Conservation (phyloP, 2,329 filamentous ascomycete genomes). For the Cladophialophora yegresii region DNA sequence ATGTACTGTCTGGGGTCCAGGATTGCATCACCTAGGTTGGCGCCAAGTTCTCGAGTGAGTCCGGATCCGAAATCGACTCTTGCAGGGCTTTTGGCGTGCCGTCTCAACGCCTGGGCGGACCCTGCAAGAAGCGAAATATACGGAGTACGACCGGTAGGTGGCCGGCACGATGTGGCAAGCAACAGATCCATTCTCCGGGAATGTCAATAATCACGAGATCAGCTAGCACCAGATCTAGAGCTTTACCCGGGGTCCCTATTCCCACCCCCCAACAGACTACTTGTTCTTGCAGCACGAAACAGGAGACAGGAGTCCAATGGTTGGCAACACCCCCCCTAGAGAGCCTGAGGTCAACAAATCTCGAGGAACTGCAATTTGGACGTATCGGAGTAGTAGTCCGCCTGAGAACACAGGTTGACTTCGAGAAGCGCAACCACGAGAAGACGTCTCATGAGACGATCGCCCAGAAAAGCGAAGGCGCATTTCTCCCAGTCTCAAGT, state of each 20-base stretch:
- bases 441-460: background rate
- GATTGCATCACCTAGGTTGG: background rate
- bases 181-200: background rate
- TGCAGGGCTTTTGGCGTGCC: background rate
- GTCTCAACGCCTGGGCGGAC: no score
- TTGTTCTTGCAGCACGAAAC: background rate
- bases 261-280: background rate
- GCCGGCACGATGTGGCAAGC: background rate
- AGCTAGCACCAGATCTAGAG: background rate
- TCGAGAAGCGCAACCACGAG: no score
- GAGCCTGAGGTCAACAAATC: no score
- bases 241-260: background rate
- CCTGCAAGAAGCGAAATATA: background rate
- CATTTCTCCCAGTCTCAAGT: constrained; percentile 45
- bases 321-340: no score
- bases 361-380: no score
- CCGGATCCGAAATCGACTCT: background rate
- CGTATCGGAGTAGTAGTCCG: no score
- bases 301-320: background rate
- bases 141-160: no score
- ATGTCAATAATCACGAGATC: background rate
- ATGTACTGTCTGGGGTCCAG: background rate
- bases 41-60: background rate
- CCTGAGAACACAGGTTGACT: no score
- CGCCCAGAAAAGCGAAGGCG: background rate